Conservation (phyloP, 2,329 filamentous ascomycete species). For the Colletotrichum eleusines region DNA sequence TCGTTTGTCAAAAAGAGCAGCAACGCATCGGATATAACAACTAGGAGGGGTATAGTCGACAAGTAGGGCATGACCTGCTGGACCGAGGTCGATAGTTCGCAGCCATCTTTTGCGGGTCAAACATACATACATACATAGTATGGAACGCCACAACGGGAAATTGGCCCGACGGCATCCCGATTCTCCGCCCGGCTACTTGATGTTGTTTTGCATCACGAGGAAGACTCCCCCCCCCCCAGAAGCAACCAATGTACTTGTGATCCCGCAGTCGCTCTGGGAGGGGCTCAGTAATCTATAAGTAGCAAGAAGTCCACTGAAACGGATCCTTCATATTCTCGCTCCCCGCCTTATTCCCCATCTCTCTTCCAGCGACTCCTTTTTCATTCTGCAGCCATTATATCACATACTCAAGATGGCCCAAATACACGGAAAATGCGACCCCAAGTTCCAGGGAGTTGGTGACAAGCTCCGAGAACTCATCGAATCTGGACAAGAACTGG, state of each 20-base stretch:
- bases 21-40: background rate
- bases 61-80: background rate
- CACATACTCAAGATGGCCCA: conserved; percentile 36
- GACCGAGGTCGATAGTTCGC: background rate
- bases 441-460: conserved; percentile 52
- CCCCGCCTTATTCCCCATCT: background rate
- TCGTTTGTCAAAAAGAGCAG: background rate
- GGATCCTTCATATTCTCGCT: background rate
- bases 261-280: background rate
- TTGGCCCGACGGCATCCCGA: too few relatives aligned
- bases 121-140: background rate
- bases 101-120: too few relatives aligned
- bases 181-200: background rate
- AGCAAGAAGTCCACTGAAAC: background rate
- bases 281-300: background rate
- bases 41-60: background rate
- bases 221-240: background rate
- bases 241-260: background rate
- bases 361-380: background rate
- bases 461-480: conserved; percentile 52
- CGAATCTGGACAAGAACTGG: conserved; percentile 55
- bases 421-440: conserved; percentile 53
- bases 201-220: background rate
- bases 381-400: background rate
- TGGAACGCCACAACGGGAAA: conserved; percentile 5